Percentiles rank a stretch among this genome's conserved stretches.
Evolutionary conservation across 2,329 filamentous ascomycete species (phyloP).

Genomic region (Capronia americana): DNA sequence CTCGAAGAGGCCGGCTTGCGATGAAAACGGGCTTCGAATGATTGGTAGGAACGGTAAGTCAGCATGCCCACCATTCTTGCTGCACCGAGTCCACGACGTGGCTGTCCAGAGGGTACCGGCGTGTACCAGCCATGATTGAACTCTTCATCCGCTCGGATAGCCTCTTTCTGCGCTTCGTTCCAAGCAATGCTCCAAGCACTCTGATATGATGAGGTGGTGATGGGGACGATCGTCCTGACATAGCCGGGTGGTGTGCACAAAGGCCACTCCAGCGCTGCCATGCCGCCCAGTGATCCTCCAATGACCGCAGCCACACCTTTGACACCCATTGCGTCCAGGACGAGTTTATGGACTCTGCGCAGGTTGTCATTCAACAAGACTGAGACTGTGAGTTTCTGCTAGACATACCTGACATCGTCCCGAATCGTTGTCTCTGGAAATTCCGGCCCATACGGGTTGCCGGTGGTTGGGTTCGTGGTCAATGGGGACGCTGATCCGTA

Average conservation of each 20-base stretch:
- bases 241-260: constrained; percentile 76
- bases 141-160: constrained; percentile 96
- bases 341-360: constrained; percentile 55
- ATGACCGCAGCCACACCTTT: constrained; percentile 60
- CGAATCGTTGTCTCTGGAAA: constrained; percentile 93
- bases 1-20: constrained; percentile 79
- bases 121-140: constrained; percentile 96
- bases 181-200: constrained; percentile 65
- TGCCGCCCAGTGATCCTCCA: constrained; percentile 64
- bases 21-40: constrained; percentile 95
- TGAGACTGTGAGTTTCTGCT: no score
- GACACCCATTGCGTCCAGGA: constrained; percentile 61
- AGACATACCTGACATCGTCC: constrained; percentile 75
- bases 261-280: constrained; percentile 62
- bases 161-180: constrained; percentile 62
- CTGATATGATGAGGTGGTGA: constrained; percentile 62
- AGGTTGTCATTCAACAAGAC: no score
- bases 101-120: constrained; percentile 75
- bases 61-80: constrained; percentile 95
- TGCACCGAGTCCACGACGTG: constrained; percentile 82
- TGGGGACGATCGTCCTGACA: constrained; percentile 60
- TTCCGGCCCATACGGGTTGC: constrained; percentile 86
- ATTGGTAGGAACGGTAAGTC: constrained; percentile 94
- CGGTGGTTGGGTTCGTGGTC: constrained; percentile 60
- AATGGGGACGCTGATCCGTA: constrained; percentile 61